Evolutionary conservation across 176 grass and related monocot genomes (phyloP), one percentile per base, ranked within the genome.

Genomic region (Eragrostis nindensis): DNA sequence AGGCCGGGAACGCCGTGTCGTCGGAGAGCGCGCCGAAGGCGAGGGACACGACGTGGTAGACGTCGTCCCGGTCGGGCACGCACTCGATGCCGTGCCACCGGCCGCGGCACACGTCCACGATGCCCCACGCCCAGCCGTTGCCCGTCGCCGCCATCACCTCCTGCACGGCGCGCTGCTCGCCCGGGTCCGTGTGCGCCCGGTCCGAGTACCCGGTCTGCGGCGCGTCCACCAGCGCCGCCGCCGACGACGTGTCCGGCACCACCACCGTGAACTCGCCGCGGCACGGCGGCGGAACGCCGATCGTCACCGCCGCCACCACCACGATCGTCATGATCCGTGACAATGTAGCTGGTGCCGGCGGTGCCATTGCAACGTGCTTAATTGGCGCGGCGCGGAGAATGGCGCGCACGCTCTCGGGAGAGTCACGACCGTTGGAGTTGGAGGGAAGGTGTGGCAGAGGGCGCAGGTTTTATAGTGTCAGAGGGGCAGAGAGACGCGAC

Each of bases 61-160:
- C 87, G 85, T 87, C 86, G 22, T 56, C 40, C n/a, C 70, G 71
- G 83, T 92, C 86, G 16, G 90, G 86, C 66, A 88, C 90, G 82
- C 96, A 99, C 88, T 95, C 90, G 75, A 99, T 99, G 79, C 96
- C 96, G 84, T 99, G 96, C 96, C 96, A 99, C 49, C 96, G 81
- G 74, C 89, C 90, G 17, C 82, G 90, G 86, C 96, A 99, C 61
- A 99, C 96, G 85, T 99, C 92, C 24, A 22, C 11, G 57, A 61
- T 27, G 24, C 24, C 57, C 57, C 57, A 61, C 57, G 57, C 57
- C 57, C 57, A 61, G 3, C 57, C 57, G 57, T 61, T 61, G 24
- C 57, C 57, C 57, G 57, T 61, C 2, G 57, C 57, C 57, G 57
- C 57, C 57, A 61, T 61, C 57, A 61, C 57, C 57, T 61, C 57